These are phyloP conservation scores for Vitis amurensis DNA, from an alignment of 164 flowering plant genomes.

Conservation along the genomic window DNA sequence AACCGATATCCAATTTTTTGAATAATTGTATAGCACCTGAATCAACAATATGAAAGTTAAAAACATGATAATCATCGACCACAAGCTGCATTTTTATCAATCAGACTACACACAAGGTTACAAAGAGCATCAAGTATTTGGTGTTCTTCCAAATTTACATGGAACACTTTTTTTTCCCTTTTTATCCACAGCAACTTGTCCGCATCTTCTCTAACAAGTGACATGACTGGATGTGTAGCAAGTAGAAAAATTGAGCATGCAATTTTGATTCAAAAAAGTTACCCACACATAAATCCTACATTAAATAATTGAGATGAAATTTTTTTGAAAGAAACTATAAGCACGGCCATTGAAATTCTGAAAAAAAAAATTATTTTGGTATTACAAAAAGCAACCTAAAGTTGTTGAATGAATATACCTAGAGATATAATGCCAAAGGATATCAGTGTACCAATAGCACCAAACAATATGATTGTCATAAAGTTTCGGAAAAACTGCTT, in stretches of 20 bases:
- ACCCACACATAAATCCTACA: not conserved
- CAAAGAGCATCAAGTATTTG: not conserved
- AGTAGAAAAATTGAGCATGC: not conserved
- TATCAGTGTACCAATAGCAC: constrained; percentile 36
- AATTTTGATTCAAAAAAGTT: not conserved
- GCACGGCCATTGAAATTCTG: not conserved
- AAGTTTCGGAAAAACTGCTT: constrained; percentile 41
- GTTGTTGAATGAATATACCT: constrained; percentile 19
- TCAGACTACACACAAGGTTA: not conserved
- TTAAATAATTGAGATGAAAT: too few species aligned
- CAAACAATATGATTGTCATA: constrained; percentile 32
- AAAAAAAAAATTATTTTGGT: not conserved
- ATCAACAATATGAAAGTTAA: constrained; percentile 7
- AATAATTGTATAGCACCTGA: constrained; percentile 31
- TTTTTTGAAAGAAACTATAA: too few species aligned
- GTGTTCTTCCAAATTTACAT: too few species aligned
- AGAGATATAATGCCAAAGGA: constrained; percentile 33
- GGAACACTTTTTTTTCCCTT: not conserved
- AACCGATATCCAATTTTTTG: constrained; percentile 27
- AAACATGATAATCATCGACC: constrained; percentile 1
- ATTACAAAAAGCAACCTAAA: not conserved
- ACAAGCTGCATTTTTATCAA: not conserved
- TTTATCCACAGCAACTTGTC: not conserved
- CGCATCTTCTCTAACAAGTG: not conserved
- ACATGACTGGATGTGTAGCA: not conserved